Conservation (phyloP, 2,329 filamentous ascomycete species). For the Hymenoscyphus fraxineus region DNA sequence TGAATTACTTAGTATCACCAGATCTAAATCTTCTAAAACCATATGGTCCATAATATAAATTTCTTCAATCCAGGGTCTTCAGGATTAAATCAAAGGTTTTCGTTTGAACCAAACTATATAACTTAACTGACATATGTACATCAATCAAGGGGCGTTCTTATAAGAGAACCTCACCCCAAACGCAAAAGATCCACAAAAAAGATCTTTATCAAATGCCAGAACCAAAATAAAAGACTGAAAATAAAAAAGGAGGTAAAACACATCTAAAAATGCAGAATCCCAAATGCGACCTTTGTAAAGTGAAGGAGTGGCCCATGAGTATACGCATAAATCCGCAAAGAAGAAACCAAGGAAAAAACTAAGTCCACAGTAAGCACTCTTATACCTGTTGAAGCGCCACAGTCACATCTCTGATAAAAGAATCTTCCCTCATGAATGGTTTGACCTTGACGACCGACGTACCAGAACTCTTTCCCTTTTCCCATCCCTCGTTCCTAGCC, state of each 20-base stretch:
- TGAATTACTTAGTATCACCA: too few relatives aligned
- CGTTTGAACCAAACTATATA: neutral
- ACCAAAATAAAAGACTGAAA: neutral
- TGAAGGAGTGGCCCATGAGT: neutral
- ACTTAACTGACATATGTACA: neutral
- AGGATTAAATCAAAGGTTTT: too few relatives aligned
- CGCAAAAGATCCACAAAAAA: too few relatives aligned
- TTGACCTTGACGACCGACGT: constrained; percentile 5
- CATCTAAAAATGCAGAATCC: neutral
- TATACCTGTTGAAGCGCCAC: constrained; percentile 14
- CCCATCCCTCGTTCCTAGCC: constrained; percentile 1
- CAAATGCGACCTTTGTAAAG: neutral
- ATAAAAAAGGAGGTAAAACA: neutral
- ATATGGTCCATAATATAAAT: too few relatives aligned
- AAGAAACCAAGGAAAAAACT: constrained; percentile 2
- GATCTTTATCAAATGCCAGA: neutral
- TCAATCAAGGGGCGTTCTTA: neutral
- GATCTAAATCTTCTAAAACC: too few relatives aligned
- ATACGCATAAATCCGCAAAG: neutral
- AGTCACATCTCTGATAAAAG: constrained; percentile 15
- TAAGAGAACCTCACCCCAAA: neutral
- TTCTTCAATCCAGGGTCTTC: too few relatives aligned
- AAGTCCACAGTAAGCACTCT: neutral
- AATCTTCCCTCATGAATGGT: constrained; percentile 10
- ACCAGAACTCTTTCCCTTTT: neutral